These are phyloP conservation scores for Caloboletus inedulis DNA, from an alignment of 1,284 basidiomycete species.

Conservation along the genomic window DNA sequence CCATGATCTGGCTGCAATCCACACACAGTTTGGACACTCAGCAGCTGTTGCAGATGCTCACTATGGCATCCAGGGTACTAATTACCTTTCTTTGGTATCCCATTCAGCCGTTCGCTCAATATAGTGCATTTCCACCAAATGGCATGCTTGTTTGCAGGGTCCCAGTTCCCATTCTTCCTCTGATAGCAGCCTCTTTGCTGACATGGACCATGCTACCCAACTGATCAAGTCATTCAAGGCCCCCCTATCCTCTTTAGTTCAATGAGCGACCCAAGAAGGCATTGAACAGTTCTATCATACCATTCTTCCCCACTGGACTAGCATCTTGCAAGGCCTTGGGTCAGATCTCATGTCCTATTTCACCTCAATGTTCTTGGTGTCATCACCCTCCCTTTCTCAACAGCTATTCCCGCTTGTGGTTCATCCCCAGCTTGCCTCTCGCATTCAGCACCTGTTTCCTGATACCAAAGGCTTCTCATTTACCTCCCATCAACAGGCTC, in stretches of 20 bases:
- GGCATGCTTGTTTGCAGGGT: no score
- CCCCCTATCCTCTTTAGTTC: background rate
- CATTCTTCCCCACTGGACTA: background rate
- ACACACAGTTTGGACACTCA: constrained; percentile 2
- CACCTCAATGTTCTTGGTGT: background rate
- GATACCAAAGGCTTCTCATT: background rate
- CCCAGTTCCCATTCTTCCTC: no score
- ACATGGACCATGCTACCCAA: no score
- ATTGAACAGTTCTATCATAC: background rate
- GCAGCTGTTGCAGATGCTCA: background rate
- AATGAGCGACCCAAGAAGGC: background rate
- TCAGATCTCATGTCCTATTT: background rate
- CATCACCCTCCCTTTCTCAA: background rate
- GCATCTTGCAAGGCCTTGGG: background rate
- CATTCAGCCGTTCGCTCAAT: background rate
- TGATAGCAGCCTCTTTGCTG: no score
- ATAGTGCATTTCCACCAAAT: background rate
- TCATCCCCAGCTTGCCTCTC: background rate
- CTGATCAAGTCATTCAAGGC: background rate
- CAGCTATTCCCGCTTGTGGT: background rate
- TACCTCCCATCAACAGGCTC: background rate
- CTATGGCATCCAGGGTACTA: constrained; percentile 5
- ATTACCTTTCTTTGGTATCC: background rate
- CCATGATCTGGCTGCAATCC: background rate
- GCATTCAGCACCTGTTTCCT: background rate